Conservation (phyloP, 169 alveolate species). For the Blepharisma undulans region DNA sequence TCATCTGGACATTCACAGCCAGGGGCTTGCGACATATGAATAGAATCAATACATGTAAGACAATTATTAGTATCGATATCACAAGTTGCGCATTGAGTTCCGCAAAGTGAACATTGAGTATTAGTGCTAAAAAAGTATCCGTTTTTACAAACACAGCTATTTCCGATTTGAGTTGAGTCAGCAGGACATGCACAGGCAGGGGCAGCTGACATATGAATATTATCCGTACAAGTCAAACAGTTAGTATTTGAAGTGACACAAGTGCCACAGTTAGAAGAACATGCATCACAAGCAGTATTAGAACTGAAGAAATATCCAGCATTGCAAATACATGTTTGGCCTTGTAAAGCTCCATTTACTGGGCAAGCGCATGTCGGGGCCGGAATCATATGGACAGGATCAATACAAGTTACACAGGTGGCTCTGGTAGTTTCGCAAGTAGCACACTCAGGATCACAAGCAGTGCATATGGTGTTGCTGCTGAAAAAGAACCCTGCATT, state of each 20-base stretch:
- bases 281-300: neutral
- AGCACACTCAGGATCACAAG: neutral
- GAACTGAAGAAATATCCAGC: neutral
- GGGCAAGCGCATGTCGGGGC: neutral
- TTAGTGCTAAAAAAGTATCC: neutral
- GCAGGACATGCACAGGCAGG: neutral
- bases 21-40: neutral
- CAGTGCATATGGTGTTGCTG: neutral
- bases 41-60: neutral
- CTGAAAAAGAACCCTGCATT: neutral
- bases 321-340: neutral
- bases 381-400: neutral
- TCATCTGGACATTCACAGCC: neutral
- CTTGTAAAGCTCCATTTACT: neutral
- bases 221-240: neutral
- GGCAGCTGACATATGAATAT: neutral
- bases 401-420: neutral
- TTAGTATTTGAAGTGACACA: neutral
- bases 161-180: neutral
- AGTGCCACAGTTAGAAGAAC: neutral
- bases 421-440: neutral
- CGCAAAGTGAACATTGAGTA: neutral
- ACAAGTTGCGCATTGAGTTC: neutral
- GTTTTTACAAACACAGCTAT: neutral
- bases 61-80: neutral